Evolutionary conservation across 257 asterid species (phyloP), one percentile per base, ranked within the genome.

Genomic region (Thymus mandschuricus): DNA sequence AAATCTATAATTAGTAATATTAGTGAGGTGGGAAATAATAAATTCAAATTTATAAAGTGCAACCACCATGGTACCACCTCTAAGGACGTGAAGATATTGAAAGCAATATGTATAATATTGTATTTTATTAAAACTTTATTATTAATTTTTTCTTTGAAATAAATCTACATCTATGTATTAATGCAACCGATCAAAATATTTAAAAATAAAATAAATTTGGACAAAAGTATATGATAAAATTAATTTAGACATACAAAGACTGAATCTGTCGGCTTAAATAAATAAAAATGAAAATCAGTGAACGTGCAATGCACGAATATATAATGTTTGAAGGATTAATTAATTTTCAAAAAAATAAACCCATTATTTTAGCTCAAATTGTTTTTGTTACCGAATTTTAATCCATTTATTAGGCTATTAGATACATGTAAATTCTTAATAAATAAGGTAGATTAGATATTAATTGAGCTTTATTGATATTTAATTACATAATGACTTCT

Each of bases 11-110:
- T 35, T n/a, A 71, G 12, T 56, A 21, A 21, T 21, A 75, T 76
- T 29, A 48, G 68, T 64, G 77, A 65, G 70, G 62, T 81, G 73
- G 66, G 66, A 77, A 74, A 48, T 66, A 64, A 51, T 49, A 21
- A 57, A 67, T 60, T 21, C 61, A 48, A 51, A 27, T 40, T 58
- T 48, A 40, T 62, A 38, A 33, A 51, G 35, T 61, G 40, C 45
- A 69, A 54, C 66, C 69, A 65, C 66, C n/a, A n/a, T n/a, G n/a
- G n/a, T n/a, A n/a, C n/a, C 69, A 60, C 78, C 63, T 74, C 13
- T 60, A 8, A 21, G 10, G 67, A 41, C 67, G 52, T 56, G 13
- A 21, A 64, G 75, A 64, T 13, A 61, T 31, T 49, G 78, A 70
- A 75, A 71, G 74, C 64, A 45, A 64, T 15, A 31, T 57, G 1